Evolutionary conservation across 805 yeast genomes (phyloP), one percentile per base, ranked within the genome.

Genomic region (Ogataea sp.): DNA sequence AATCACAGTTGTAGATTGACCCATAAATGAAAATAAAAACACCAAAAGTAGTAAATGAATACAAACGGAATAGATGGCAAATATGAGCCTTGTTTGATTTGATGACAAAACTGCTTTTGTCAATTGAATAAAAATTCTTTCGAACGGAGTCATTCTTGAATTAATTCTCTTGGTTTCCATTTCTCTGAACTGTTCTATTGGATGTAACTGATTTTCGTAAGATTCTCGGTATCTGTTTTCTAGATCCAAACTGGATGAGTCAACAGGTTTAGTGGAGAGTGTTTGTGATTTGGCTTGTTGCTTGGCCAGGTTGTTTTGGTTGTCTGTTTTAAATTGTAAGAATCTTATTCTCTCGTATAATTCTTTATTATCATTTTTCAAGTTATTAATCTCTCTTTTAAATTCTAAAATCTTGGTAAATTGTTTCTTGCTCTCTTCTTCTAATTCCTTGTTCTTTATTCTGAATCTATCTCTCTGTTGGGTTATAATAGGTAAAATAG

Each of bases 391-490:
- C 49, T 86, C 87, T 38, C 81, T 60, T 43, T 78, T 78, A 47
- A 86, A 64, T 41, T 81, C 84, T 29, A 65, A 69, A 21, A 81
- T 68, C 30, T 69, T 67, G 17, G 62, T 56, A 38, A 67, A 67
- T 45, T 73, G 77, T 47, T 73, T 75, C 56, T 83, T 78, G 29
- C 80, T 52, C 50, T 87, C 95, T 40, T 83, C 83, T 57, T 90
- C 97, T 39, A 93, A 69, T 55, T 86, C 96, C 41, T 73, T 75
- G 52, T 83, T 86, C 39, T 87, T 72, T n/a, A 75, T 72, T 51
- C 94, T 78, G 67, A 89, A 88, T 45, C 98, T 68, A 59, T 90
- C 98, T 57, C 98, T 78, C 64, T 90, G 98, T 54, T 90, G 89
- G 13, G 96, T 88, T 23, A 93, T 77, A 39, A 90, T 87, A 1